Evolutionary conservation across 1,139 yeast species (phyloP).

Genomic region (Lodderomyces orthopsilosis): DNA sequence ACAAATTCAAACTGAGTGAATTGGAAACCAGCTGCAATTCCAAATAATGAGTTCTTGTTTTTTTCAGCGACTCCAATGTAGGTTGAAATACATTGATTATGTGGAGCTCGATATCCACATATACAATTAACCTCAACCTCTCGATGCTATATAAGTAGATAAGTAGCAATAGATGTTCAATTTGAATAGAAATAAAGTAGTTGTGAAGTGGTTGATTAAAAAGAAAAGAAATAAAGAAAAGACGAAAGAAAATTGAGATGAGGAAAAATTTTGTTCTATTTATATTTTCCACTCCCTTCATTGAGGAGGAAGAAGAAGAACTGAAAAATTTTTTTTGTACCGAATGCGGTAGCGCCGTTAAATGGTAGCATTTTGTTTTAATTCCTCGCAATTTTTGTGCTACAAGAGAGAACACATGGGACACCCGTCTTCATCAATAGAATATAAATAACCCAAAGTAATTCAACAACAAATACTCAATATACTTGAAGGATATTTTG

Average conservation of each 20-base stretch:
- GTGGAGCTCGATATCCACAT: constrained; percentile 3
- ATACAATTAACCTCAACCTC: constrained; percentile 1
- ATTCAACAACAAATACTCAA: too few relatives aligned
- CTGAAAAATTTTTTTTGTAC: background rate
- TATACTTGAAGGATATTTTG: background rate
- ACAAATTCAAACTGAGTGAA: background rate
- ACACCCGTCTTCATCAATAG: too few relatives aligned
- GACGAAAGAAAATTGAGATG: background rate
- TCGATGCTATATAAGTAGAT: too few relatives aligned
- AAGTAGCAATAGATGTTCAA: too few relatives aligned
- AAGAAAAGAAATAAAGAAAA: background rate
- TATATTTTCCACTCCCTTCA: too few relatives aligned
- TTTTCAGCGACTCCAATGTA: too few relatives aligned
- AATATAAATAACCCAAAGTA: too few relatives aligned
- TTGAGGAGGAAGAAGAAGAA: too few relatives aligned
- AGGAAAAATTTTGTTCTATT: background rate
- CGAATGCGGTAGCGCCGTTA: too few relatives aligned
- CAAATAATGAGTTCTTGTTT: too few relatives aligned
- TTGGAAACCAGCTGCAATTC: background rate
- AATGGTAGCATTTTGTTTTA: background rate
- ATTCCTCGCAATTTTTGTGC: background rate
- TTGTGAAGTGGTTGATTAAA: background rate
- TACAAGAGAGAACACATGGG: background rate
- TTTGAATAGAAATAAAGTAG: too few relatives aligned
- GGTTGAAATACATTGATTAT: constrained; percentile 1